Evolutionary conservation across 2,329 filamentous ascomycete species (phyloP).

Genomic region (Penicillium brasilianum): DNA sequence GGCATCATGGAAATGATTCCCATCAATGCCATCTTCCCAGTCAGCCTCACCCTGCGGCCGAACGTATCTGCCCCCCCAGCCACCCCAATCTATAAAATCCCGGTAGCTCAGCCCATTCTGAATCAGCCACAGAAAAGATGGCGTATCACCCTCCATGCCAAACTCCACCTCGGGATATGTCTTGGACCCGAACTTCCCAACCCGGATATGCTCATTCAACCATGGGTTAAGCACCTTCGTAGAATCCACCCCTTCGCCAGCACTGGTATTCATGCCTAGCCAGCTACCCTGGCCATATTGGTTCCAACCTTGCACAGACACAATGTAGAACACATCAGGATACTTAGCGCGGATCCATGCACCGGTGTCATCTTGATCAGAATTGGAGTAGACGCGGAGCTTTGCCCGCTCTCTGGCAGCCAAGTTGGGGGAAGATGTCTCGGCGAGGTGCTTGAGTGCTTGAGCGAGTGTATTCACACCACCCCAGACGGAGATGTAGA

Average conservation of each 20-base stretch:
- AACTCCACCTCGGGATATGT: background rate
- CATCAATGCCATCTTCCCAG: background rate
- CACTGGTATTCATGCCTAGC: background rate
- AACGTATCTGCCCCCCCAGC: background rate
- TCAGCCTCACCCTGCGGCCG: background rate
- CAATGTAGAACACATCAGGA: background rate
- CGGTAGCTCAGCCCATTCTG: background rate
- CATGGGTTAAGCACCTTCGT: background rate
- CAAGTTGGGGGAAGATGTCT: background rate
- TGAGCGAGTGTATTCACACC: slow-evolving; percentile 7
- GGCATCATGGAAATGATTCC: background rate
- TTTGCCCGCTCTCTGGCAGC: background rate
- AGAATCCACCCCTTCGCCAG: background rate
- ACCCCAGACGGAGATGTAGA: slow-evolving; percentile 6
- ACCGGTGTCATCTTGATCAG: background rate
- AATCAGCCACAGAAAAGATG: background rate
- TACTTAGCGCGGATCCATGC: background rate
- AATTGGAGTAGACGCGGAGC: background rate
- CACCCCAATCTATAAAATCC: background rate
- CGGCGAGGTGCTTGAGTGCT: slow-evolving; percentile 1
- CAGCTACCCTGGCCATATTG: background rate
- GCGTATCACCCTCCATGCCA: background rate
- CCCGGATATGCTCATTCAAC: background rate
- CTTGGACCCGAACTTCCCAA: background rate
- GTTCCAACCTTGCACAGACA: background rate